Conservation (phyloP, 179 eudicot genomes). For the Heliamphora pulchella region DNA sequence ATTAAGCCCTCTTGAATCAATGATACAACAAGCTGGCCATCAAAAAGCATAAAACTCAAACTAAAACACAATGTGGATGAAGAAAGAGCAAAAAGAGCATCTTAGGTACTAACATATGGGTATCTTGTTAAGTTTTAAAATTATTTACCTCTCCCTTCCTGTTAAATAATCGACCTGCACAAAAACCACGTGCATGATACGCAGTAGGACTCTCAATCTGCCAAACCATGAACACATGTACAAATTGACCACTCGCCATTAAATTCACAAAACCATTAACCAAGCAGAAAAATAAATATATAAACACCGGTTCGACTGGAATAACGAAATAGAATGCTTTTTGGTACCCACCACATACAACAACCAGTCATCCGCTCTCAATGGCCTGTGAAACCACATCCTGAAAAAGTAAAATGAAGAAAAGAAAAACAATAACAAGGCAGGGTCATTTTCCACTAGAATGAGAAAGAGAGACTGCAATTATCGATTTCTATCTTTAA, state of each 20-base stretch:
- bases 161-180: constrained; percentile 75
- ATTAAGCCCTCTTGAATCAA: constrained; percentile 64
- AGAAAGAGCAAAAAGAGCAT: neutral
- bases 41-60: neutral
- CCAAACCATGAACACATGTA: neutral
- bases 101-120: neutral
- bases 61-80: no score
- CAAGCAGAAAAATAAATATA: neutral
- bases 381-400: constrained; percentile 93
- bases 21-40: constrained; percentile 53
- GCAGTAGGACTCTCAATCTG: constrained; percentile 78
- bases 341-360: constrained; percentile 60
- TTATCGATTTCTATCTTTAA: neutral
- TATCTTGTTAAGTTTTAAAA: neutral
- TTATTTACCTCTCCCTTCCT: constrained; percentile 73
- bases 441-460: constrained; percentile 2
- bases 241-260: neutral
- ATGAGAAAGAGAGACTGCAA: neutral
- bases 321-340: neutral
- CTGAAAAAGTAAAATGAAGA: constrained; percentile 24
- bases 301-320: neutral
- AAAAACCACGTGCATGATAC: constrained; percentile 61
- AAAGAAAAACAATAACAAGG: neutral
- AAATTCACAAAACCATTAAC: neutral
- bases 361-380: constrained; percentile 94